Percentiles rank a stretch among this genome's conserved stretches.
Conservation (phyloP, 768 basidiomycete genomes). For the Suillus decipiens region DNA sequence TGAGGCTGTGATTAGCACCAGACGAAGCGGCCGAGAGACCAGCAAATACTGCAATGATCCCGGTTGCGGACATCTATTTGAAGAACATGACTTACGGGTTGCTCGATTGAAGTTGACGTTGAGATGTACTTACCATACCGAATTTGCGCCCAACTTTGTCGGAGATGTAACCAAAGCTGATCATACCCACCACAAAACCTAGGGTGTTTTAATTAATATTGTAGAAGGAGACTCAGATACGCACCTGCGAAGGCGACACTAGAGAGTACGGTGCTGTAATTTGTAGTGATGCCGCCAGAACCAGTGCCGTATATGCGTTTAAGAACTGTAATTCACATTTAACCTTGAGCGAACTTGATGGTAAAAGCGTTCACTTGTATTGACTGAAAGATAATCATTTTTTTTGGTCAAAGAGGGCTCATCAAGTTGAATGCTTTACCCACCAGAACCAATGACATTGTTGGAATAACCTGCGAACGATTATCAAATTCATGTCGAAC, state of each 20-base stretch:
- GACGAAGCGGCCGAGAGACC: slow-evolving; percentile 79
- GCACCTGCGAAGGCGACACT: slow-evolving; percentile 83
- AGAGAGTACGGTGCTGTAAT: slow-evolving; percentile 63
- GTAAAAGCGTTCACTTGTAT: slow-evolving; percentile 52
- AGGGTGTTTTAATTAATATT: slow-evolving; percentile 67
- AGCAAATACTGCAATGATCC: slow-evolving; percentile 84
- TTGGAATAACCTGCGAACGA: slow-evolving; percentile 71
- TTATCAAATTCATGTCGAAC: no score
- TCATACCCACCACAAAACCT: slow-evolving; percentile 87
- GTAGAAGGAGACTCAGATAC: slow-evolving; percentile 65
- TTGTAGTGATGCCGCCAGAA: slow-evolving; percentile 37
- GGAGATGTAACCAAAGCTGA: slow-evolving; percentile 77
- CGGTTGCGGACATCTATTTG: slow-evolving; percentile 74
- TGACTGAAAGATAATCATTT: slow-evolving; percentile 46
- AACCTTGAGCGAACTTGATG: slow-evolving; percentile 3
- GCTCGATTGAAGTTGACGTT: background rate
- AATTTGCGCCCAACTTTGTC: slow-evolving; percentile 88
- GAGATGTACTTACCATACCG: slow-evolving; percentile 66
- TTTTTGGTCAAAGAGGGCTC: slow-evolving; percentile 1
- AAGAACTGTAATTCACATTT: slow-evolving; percentile 51
- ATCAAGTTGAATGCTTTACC: slow-evolving; percentile 27
- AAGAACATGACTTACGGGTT: slow-evolving; percentile 18
- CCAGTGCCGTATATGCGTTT: slow-evolving; percentile 66
- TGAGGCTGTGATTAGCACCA: slow-evolving; percentile 71
- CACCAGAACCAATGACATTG: slow-evolving; percentile 75